Conservation (phyloP, 257 asterid genomes). For the Linderniella brevidens region DNA sequence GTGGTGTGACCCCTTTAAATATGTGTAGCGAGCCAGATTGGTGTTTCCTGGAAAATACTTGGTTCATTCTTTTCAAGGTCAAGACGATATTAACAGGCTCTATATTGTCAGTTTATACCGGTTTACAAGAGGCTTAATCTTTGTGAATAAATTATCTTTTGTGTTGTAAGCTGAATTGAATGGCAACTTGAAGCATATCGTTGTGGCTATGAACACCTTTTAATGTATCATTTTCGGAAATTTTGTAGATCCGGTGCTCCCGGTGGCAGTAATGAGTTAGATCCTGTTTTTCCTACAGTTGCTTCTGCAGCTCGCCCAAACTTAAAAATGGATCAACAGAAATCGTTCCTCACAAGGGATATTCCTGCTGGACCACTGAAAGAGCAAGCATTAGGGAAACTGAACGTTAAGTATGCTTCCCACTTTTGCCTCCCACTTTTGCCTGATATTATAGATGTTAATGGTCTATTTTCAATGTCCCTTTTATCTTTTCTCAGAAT, state of each 20-base stretch:
- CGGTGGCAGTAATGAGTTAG: slow-evolving; percentile 40
- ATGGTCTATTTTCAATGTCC: no score
- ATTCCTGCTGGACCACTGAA: slow-evolving; percentile 39
- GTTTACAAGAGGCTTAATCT: no score
- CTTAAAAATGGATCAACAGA: slow-evolving; percentile 68
- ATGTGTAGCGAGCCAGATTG: no score
- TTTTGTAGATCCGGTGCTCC: slow-evolving; percentile 45
- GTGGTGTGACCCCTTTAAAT: no score
- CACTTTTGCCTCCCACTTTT: background rate
- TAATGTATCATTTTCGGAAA: slow-evolving; percentile 8
- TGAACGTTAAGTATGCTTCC: slow-evolving; percentile 54
- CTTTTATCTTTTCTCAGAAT: no score
- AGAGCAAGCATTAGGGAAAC: slow-evolving; percentile 59
- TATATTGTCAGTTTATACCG: no score
- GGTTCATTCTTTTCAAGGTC: no score
- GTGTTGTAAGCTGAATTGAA: no score
- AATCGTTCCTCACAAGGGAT: slow-evolving; percentile 49
- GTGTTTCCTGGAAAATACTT: no score
- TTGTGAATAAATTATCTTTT: no score
- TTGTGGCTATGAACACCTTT: slow-evolving; percentile 3
- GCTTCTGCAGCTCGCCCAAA: slow-evolving; percentile 48
- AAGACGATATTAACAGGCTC: no score
- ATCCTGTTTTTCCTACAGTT: slow-evolving; percentile 45
- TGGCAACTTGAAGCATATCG: background rate
- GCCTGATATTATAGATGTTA: no score